These are phyloP conservation scores for Uronychia setigera DNA, from an alignment of 73 alveolate genomes.

Conservation along the genomic window DNA sequence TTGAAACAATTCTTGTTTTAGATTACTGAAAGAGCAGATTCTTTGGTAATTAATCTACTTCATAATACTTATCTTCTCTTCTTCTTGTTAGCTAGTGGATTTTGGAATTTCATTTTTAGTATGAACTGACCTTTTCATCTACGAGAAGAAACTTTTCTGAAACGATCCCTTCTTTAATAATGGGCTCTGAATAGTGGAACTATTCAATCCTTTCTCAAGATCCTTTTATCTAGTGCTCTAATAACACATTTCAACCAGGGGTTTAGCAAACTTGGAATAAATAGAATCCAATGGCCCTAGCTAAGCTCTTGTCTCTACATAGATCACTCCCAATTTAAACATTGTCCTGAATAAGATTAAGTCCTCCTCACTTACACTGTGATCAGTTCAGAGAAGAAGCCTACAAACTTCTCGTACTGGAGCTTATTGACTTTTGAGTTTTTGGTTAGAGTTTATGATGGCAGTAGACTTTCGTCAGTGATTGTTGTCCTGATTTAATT, in stretches of 20 bases:
- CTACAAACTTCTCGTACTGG: neutral
- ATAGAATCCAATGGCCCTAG: neutral
- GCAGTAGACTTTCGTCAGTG: neutral
- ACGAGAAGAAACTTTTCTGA: neutral
- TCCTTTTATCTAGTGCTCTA: neutral
- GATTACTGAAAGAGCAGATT: neutral
- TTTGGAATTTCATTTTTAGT: too few relatives aligned
- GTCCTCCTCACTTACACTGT: neutral
- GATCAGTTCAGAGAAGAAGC: neutral
- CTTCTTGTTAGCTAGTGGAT: too few relatives aligned
- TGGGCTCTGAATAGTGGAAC: neutral
- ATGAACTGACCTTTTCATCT: neutral
- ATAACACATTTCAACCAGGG: neutral
- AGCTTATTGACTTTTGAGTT: neutral
- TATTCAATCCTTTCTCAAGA: neutral
- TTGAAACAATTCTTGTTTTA: neutral
- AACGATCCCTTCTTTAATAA: neutral
- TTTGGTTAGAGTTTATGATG: neutral
- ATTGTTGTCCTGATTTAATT: neutral
- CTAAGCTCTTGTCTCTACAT: neutral
- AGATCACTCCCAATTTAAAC: neutral
- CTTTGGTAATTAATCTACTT: neutral
- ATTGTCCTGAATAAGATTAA: neutral
- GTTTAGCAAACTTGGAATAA: neutral
- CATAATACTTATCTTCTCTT: neutral